A percentile compares a stretch with the other conserved stretches of the same genome.
Evolutionary conservation across 2,329 filamentous ascomycete genomes (phyloP).

Genomic region (Aureobasidium melanogenum): DNA sequence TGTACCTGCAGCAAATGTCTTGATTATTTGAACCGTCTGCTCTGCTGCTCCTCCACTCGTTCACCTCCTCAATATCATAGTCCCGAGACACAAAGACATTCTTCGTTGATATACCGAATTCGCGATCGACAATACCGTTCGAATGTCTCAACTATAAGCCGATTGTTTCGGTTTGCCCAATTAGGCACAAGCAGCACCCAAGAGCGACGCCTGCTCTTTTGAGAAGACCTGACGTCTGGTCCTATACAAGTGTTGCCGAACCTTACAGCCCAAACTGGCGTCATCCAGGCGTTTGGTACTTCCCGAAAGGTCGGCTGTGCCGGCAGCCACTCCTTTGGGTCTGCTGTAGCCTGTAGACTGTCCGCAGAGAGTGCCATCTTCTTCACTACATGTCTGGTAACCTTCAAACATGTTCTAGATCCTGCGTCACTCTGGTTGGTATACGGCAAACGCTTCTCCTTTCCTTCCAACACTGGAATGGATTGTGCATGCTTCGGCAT

Average conservation of each 20-base stretch:
- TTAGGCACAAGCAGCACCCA: not conserved
- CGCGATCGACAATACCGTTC: not conserved
- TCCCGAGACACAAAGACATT: constrained; percentile 2
- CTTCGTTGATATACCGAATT: not conserved
- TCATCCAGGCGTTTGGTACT: not conserved
- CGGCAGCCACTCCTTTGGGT: not conserved
- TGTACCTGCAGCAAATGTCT: constrained; percentile 5
- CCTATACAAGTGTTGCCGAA: not conserved
- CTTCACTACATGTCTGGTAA: not conserved
- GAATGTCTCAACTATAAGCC: not conserved
- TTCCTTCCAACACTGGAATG: too few species aligned
- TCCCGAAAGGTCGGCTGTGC: not conserved
- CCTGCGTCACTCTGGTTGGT: not conserved
- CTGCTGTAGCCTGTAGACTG: not conserved
- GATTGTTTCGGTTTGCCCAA: not conserved
- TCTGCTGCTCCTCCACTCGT: not conserved
- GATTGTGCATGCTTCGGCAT: not conserved
- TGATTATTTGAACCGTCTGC: not conserved
- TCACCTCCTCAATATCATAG: not conserved
- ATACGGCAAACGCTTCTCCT: not conserved
- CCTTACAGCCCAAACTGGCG: not conserved
- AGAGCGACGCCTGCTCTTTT: not conserved
- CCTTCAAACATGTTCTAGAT: constrained; percentile 2
- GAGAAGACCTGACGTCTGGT: not conserved
- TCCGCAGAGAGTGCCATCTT: not conserved